phyloP scores from a whole-genome alignment of 2,329 filamentous ascomycete genomes.

The Colletotrichum sp. region DNA sequence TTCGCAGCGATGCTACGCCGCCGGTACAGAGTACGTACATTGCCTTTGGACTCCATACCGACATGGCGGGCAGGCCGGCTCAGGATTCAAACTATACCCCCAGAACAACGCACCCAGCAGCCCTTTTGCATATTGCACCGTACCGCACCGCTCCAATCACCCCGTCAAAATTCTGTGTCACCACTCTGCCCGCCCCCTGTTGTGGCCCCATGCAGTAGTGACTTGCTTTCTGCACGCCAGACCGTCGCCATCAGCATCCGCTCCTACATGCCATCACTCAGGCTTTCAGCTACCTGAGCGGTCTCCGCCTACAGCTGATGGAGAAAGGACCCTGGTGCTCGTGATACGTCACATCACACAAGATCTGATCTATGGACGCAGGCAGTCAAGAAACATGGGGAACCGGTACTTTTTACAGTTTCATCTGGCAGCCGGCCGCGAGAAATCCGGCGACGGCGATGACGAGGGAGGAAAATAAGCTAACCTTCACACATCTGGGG shows the following conservation, averaged over 20 bases:
- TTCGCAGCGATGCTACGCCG: background rate
- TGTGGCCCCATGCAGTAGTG: slow-evolving; percentile 13
- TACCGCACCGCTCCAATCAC: background rate
- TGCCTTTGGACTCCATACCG: background rate
- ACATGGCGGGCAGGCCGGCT: background rate
- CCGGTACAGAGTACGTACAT: background rate
- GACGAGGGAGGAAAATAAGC: background rate
- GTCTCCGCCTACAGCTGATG: background rate
- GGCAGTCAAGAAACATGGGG: slow-evolving; percentile 30
- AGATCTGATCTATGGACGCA: slow-evolving; percentile 48
- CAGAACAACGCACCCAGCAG: background rate
- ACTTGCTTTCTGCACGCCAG: slow-evolving; percentile 16
- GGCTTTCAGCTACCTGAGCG: background rate
- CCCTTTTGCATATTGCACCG: background rate
- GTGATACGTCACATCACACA: slow-evolving; percentile 56
- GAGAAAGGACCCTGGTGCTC: slow-evolving; percentile 26
- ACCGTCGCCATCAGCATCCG: slow-evolving; percentile 3
- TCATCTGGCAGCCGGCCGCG: slow-evolving; percentile 32
- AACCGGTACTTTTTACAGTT: slow-evolving; percentile 26
- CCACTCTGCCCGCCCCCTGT: slow-evolving; percentile 9
- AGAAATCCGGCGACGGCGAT: background rate
- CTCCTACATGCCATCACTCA: background rate
- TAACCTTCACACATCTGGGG: background rate
- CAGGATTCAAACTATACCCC: background rate
- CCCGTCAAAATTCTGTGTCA: background rate